Evolutionary conservation across 306 rosid genomes (phyloP).

Genomic region (Quercus aquifolioides): DNA sequence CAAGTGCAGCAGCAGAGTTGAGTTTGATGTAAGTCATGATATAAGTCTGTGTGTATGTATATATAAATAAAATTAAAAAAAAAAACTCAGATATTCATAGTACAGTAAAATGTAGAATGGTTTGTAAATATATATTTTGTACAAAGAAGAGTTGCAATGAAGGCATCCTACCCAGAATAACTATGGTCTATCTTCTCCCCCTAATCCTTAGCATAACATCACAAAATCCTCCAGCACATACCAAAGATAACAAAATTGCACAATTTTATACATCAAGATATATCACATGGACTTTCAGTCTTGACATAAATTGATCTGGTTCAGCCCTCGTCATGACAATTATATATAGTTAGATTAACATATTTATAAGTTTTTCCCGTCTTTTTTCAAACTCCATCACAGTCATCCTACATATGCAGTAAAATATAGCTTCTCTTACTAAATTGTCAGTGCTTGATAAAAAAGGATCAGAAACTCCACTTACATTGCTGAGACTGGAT

Average conservation of each 20-base stretch:
- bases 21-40: not conserved
- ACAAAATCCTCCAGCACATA: not conserved
- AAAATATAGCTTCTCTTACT: not conserved
- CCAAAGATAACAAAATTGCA: not conserved
- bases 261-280: not conserved
- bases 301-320: not conserved
- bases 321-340: not conserved
- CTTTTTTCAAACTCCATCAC: not conserved
- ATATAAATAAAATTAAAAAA: not conserved
- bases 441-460: conserved; percentile 14
- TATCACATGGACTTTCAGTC: conserved; percentile 3
- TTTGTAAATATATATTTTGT: not conserved
- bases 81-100: not conserved
- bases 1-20: not conserved
- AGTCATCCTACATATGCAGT: not conserved
- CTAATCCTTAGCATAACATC: not conserved
- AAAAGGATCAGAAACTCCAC: conserved; percentile 32
- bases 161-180: not conserved
- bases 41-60: not conserved
- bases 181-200: not conserved
- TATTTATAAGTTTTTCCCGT: not conserved
- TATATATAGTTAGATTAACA: not conserved
- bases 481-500: conserved; percentile 59
- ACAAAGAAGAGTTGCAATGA: not conserved
- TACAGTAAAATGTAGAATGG: not conserved